Base-by-base conservation (phyloP, 495 filamentous ascomycete genomes). In the Eremomyces bilateralis region DNA sequence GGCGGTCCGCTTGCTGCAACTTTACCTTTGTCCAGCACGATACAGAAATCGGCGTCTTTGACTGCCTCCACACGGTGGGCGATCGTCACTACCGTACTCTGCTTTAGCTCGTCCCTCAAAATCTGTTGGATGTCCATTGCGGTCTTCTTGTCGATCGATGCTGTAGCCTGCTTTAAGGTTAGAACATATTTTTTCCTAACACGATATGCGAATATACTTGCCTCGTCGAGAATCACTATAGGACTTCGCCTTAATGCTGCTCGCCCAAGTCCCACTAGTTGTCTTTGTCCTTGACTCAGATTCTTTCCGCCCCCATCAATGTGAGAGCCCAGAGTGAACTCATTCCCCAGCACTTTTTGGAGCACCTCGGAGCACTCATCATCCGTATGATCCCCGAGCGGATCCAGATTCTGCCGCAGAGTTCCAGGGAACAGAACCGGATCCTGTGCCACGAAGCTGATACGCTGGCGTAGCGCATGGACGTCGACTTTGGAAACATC, bases 31-130 rank as follows among this genome's bases (percentile, higher is more conserved):
- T 75, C 76, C 36, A 91, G 49, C 28, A 74, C 65, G 16, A 88
- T 56, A 48, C 71, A 79, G 38, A 65, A 78, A 43, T 77, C 67
- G 13, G 79, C 79, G 46, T 76, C 67, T 51, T 64, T 65, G n/a
- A 83, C 76, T 16, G 78, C 78, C 49, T 83, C 79, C 17, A 79
- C 47, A 29, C 78, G 69, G 62, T 91, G 81, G 28, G 80, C 81
- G 53, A 91, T 82, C 3, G 77, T 83, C 32, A 91, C 72, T 11
- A 91, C 80, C 2, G 81, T 91, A 41, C 76, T 83, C 24, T 72
- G 58, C 31, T 52, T 58, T 57, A 88, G 58, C 58, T 85, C 80
- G 43, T 79, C 71, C 20, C 74, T 53, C 36, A 91, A 48, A 21
- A 88, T 58, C 44, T 69, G 61, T 57, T 91, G 80, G 31, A 88